Percentiles rank a stretch among this genome's conserved stretches.
These are phyloP conservation scores for Nicotiana knightiana DNA, from an alignment of 257 asterid genomes.

Conservation along the genomic window DNA sequence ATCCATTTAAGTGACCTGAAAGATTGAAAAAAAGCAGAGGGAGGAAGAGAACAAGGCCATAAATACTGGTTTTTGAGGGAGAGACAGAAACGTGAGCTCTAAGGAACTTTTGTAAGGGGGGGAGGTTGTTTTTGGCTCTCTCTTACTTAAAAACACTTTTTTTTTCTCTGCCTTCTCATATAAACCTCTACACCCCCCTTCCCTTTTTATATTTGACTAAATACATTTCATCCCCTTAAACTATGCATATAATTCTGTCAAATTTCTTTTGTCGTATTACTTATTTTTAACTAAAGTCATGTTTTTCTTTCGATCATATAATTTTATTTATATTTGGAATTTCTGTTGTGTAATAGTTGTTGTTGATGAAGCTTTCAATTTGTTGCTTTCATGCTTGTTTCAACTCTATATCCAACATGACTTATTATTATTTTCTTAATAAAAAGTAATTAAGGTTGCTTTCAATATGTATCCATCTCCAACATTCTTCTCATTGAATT, in stretches of 20 bases:
- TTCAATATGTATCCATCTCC: not conserved
- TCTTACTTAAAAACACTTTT: not conserved
- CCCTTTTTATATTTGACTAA: conserved; percentile 40
- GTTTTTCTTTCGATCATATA: not conserved
- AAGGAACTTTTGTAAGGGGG: conserved; percentile 26
- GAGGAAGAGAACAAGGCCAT: conserved; percentile 18
- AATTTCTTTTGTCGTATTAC: not conserved
- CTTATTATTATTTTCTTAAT: not conserved
- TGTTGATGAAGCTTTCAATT: not conserved
- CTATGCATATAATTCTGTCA: conserved; percentile 25
- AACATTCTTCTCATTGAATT: not conserved
- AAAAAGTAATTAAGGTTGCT: not conserved
- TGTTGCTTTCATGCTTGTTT: conserved; percentile 15
- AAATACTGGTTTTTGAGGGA: conserved; percentile 30
- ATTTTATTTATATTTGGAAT: conserved; percentile 4
- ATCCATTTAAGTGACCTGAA: conserved; percentile 16
- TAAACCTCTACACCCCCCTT: conserved; percentile 16
- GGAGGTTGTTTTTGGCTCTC: conserved; percentile 17
- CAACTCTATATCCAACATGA: conserved; percentile 10
- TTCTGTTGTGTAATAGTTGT: not conserved
- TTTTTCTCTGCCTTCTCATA: conserved; percentile 17
- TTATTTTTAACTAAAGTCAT: not conserved
- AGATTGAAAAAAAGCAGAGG: conserved; percentile 19
- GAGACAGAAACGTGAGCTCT: conserved; percentile 40
- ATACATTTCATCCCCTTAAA: conserved; percentile 37